A percentile compares a stretch with the other conserved stretches of the same genome.
These are phyloP conservation scores for Lindgomyces ingoldianus DNA, from an alignment of 495 filamentous ascomycete genomes.

Conservation along the genomic window DNA sequence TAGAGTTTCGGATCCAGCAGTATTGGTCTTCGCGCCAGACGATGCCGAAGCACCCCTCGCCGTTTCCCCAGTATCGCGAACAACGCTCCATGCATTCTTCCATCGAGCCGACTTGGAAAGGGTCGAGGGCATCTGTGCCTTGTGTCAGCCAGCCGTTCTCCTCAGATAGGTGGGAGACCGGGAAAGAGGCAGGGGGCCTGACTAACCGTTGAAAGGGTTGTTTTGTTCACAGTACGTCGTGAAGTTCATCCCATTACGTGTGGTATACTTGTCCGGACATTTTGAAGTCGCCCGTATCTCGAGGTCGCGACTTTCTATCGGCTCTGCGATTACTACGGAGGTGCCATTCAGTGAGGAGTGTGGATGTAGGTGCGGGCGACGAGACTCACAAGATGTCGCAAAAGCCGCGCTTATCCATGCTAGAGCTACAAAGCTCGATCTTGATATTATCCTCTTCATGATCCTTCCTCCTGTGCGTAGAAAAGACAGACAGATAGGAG, in stretches of 20 bases:
- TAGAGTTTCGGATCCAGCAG: constrained; percentile 25
- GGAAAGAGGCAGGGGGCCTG: background rate
- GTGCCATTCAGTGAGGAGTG: background rate
- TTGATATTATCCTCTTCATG: too few species aligned
- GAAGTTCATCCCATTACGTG: constrained; percentile 28
- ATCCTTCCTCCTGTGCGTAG: too few species aligned
- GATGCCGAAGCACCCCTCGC: constrained; percentile 28
- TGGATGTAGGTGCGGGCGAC: background rate
- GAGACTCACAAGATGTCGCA: constrained; percentile 15
- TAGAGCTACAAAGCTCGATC: too few species aligned
- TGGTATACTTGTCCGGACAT: constrained; percentile 8
- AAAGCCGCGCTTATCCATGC: constrained; percentile 9
- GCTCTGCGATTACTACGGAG: constrained; percentile 13
- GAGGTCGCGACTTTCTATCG: background rate
- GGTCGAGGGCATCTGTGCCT: background rate
- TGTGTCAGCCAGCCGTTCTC: background rate
- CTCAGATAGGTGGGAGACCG: background rate
- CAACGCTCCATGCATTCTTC: constrained; percentile 32
- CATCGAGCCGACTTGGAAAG: constrained; percentile 15
- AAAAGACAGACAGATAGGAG: too few species aligned
- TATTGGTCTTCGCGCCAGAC: constrained; percentile 19
- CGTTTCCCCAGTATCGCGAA: constrained; percentile 27
- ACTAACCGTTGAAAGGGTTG: constrained; percentile 15
- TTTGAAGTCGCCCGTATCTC: too few species aligned
- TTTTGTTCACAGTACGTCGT: constrained; percentile 24